phyloP scores from a whole-genome alignment of 1,284 basidiomycete genomes.

The Cutaneotrichosporon sp. region DNA sequence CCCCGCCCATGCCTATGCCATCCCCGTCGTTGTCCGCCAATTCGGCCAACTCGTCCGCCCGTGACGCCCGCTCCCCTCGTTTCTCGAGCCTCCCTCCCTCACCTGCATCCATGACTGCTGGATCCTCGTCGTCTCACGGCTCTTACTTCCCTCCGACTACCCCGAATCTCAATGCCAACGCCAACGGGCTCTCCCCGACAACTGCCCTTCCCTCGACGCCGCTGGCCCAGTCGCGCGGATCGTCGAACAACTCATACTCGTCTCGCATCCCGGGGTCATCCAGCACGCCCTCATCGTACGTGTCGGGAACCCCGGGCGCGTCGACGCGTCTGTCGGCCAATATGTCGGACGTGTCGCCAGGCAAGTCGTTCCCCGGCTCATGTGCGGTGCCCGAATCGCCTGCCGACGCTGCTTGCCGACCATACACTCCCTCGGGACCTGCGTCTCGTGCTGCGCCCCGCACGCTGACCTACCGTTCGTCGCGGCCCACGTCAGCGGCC shows the following conservation, averaged over 20 bases:
- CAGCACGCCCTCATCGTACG: not conserved
- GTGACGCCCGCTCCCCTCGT: not conserved
- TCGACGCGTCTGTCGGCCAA: not conserved
- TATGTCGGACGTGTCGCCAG: not conserved
- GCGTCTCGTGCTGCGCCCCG: not conserved
- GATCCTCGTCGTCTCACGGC: not conserved
- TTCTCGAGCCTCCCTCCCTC: not conserved
- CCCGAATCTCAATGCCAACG: not conserved
- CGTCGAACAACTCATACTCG: not conserved
- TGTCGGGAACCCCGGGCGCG: not conserved
- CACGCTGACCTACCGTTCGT: not conserved
- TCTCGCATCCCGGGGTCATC: not conserved
- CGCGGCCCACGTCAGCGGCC: slow-evolving; percentile 5
- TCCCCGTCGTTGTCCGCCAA: not conserved
- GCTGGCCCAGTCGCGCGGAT: not conserved
- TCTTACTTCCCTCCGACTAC: not conserved
- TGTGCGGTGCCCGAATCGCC: not conserved
- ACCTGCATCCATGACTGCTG: not conserved
- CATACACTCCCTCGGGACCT: not conserved
- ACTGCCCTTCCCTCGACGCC: not conserved
- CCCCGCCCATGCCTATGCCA: not conserved
- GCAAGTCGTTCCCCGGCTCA: not conserved
- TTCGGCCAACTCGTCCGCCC: not conserved
- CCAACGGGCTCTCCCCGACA: not conserved
- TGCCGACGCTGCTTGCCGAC: not conserved